Evolutionary conservation across 176 grass and related monocot genomes (phyloP), one percentile per base, ranked within the genome.

Genomic region (Phoenix dactylifera): DNA sequence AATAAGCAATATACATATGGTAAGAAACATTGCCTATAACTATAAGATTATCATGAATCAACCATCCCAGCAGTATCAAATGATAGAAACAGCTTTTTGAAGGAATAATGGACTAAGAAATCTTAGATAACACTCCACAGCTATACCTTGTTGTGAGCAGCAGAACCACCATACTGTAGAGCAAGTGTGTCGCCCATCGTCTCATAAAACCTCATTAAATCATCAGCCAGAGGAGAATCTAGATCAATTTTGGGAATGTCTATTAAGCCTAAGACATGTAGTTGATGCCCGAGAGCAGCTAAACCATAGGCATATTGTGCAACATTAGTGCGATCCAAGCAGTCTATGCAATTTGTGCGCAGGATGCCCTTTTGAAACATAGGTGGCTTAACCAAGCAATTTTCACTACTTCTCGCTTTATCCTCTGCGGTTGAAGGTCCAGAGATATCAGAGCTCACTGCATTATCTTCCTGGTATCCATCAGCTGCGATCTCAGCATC

Each of bases 101-200:
- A 44, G 7, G 10, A 12, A 1, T 12, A 12, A 12, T 44, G 35
- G 7, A 30, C 55, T 55, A 5, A 52, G 16, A 63, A 17, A 50
- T 14, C 39, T 55, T 60, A 30, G 10, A 51, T 26, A 16, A 16
- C 24, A 19, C 55, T 56, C 24, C 9, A 50, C 9, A 64, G 17
- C 50, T 19, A 61, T 87, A 95, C 91, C 91, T 97, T 97, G 62
- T 97, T 97, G 75, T 97, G 87, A 70, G 92, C 92, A 74, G 86
- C 75, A 2, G 92, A 97, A 55, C 92, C 92, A 4, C 86, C 85
- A 65, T 97, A 97, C 44, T 97, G 92, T 4, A 86, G 35, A 48
- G 92, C 87, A 63, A 97, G 87, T 1, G 81, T 90, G 65, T 97
- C 92, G 15, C 92, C 92, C 92, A 97, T 97, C 18, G 22, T 59